Evolutionary conservation across 495 filamentous ascomycete species (phyloP), one percentile per base, ranked within the genome.

Genomic region (Bombardia bombarda): DNA sequence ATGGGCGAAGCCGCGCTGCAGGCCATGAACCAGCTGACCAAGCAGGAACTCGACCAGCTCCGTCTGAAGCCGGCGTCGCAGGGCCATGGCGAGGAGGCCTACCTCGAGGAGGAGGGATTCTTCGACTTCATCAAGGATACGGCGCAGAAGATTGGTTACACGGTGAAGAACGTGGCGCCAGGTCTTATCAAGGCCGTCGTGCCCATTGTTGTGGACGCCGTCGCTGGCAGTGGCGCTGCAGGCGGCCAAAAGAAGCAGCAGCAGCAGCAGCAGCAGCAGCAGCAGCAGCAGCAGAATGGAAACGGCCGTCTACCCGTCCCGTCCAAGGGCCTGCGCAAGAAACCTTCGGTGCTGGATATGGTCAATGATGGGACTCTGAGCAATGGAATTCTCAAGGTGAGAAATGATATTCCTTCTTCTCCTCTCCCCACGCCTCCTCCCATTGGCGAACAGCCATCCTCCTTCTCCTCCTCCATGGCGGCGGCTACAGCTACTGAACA

Each of bases 1-100:
- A 33, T 66, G 16, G 63, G 50, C 28, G 63, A 67, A 40, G 61
- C 63, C 18, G 63, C 63, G 9, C 59, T 67, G 8, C 47, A 53
- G 47, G 61, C 63, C 2, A 42, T 63, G 9, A 53, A 51, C 45
- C 57, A 56, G 39, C 44, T 61, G 9, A 39, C 45, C 20, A 47
- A 42, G 20, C 13, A 47, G 18, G 52, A 60, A 25, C 47, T 66
- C 31, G 32, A 57, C 3, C 12, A 35, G 4, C 12, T 43, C 13
- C 3, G 19, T 39, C 25, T 48, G 23, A 14, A n/a, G 19, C 42
- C 37, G 20, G 32, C 40, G 9, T 10, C 36, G 26, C n/a, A 37
- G 45, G 26, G 26, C 40, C 38, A 20, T 7, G 8, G 19, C n/a
- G 8, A 4, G 19, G 24, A 19, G 6, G 6, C 8, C 17, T 7